These are phyloP conservation scores for Melanopsichium pennsylvanicum DNA, from an alignment of 1,284 basidiomycete genomes.

Conservation along the genomic window DNA sequence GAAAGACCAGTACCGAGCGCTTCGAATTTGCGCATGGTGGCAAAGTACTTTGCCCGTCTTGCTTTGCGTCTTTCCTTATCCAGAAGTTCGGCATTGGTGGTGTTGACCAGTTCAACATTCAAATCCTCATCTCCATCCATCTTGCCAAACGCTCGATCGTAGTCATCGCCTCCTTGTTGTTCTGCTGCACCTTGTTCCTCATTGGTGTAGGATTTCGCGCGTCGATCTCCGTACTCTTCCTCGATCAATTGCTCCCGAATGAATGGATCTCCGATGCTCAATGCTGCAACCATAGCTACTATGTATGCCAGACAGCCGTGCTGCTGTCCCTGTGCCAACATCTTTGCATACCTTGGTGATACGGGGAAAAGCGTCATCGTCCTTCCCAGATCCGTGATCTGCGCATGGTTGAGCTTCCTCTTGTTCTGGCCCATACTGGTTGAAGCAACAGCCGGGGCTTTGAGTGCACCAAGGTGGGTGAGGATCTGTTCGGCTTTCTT, in stretches of 20 bases:
- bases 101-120: slow-evolving; percentile 68
- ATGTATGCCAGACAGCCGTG: slow-evolving; percentile 91
- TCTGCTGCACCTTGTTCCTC: slow-evolving; percentile 68
- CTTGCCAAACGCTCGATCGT: slow-evolving; percentile 55
- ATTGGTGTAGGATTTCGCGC: slow-evolving; percentile 59
- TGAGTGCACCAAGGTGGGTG: slow-evolving; percentile 79
- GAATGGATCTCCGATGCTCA: slow-evolving; percentile 97
- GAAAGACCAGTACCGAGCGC: slow-evolving; percentile 84
- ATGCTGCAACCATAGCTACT: slow-evolving; percentile 86
- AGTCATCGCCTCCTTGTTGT: slow-evolving; percentile 75
- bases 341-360: slow-evolving; percentile 88
- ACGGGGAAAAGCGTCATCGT: slow-evolving; percentile 94
- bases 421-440: slow-evolving; percentile 66
- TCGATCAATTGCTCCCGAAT: slow-evolving; percentile 77
- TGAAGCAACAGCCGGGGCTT: slow-evolving; percentile 68
- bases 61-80: slow-evolving; percentile 72
- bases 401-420: slow-evolving; percentile 63
- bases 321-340: slow-evolving; percentile 91
- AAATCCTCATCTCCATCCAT: slow-evolving; percentile 68
- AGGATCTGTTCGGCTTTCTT: slow-evolving; percentile 83
- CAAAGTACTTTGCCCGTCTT: slow-evolving; percentile 72
- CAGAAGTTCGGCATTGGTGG: slow-evolving; percentile 71
- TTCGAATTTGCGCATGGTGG: slow-evolving; percentile 73
- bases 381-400: slow-evolving; percentile 85
- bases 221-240: slow-evolving; percentile 65